phyloP scores from a whole-genome alignment of 495 filamentous ascomycete species.

The Podospora pseudoanserina region DNA sequence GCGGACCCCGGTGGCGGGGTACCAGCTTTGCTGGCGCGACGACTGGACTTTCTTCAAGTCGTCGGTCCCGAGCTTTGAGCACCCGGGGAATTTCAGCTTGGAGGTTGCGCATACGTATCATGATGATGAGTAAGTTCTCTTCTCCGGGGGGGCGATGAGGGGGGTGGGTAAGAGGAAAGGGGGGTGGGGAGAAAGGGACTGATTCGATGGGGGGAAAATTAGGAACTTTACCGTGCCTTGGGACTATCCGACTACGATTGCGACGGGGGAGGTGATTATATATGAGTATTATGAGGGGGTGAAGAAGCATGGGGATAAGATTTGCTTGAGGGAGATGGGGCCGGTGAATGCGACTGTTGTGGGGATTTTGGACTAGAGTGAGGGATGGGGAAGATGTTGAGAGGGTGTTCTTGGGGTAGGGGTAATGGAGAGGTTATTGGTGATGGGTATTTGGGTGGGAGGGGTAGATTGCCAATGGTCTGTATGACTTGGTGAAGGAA shows the following conservation, averaged over 20 bases:
- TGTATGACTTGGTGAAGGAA: no score
- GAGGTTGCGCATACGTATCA: slow-evolving; percentile 31
- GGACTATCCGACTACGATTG: slow-evolving; percentile 26
- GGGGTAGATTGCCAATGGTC: no score
- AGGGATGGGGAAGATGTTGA: not conserved
- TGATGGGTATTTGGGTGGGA: no score
- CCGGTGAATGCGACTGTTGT: slow-evolving; percentile 19
- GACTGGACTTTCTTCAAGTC: slow-evolving; percentile 23
- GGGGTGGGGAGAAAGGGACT: slow-evolving; percentile 3
- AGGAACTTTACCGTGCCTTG: slow-evolving; percentile 31
- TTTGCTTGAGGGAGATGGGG: slow-evolving; percentile 13
- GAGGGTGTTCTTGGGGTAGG: not conserved
- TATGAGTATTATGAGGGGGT: not conserved
- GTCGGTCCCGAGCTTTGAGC: slow-evolving; percentile 25
- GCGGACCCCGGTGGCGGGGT: slow-evolving; percentile 20
- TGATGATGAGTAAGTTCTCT: slow-evolving; percentile 29
- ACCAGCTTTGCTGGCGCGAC: slow-evolving; percentile 24
- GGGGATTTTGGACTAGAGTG: slow-evolving; percentile 15
- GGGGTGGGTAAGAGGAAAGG: not conserved
- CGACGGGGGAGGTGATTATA: slow-evolving; percentile 8
- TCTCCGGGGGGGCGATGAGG: not conserved
- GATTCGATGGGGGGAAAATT: not conserved
- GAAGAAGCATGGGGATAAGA: slow-evolving; percentile 7
- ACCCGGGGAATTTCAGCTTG: slow-evolving; percentile 32
- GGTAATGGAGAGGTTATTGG: no score